Percentiles rank a stretch among this genome's conserved stretches.
These are phyloP conservation scores for Tremellales sp. DNA, from an alignment of 1,284 basidiomycete species.

Conservation along the genomic window DNA sequence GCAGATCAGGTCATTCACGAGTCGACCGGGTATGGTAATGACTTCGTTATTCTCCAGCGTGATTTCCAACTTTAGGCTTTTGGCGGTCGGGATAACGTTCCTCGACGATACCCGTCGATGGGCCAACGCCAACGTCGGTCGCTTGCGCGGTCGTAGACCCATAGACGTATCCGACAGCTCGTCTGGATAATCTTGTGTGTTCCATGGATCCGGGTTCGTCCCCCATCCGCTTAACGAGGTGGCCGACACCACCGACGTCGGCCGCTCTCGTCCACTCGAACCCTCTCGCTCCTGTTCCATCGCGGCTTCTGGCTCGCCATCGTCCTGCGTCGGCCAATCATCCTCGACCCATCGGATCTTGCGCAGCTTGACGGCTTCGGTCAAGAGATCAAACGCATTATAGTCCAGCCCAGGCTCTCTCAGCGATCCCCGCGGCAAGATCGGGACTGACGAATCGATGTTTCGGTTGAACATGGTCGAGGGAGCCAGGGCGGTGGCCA, in stretches of 20 bases:
- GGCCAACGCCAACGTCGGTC: constrained; percentile 14
- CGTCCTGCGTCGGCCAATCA: constrained; percentile 2
- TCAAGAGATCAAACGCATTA: constrained; percentile 8
- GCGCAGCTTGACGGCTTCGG: constrained; percentile 9
- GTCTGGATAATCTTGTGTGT: constrained; percentile 7
- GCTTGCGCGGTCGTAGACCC: neutral
- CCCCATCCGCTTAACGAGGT: neutral
- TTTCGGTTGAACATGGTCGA: constrained; percentile 11
- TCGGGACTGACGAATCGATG: neutral
- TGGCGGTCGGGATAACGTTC: too few relatives aligned
- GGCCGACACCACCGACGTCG: too few relatives aligned
- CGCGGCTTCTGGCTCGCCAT: too few relatives aligned
- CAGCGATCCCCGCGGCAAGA: constrained; percentile 7
- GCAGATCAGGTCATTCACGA: constrained; percentile 32
- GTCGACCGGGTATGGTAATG: constrained; percentile 23
- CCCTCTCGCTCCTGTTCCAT: too few relatives aligned
- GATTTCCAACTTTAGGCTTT: too few relatives aligned
- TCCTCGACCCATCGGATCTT: constrained; percentile 20
- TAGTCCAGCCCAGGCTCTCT: constrained; percentile 6
- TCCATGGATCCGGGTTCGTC: constrained; percentile 5
- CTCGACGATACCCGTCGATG: constrained; percentile 16
- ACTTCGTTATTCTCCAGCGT: constrained; percentile 2
- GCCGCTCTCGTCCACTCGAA: too few relatives aligned
- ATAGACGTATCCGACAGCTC: constrained; percentile 1
- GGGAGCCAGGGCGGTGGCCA: constrained; percentile 23